phyloP scores from a whole-genome alignment of 2,329 filamentous ascomycete genomes.

The Boeremia exigua region DNA sequence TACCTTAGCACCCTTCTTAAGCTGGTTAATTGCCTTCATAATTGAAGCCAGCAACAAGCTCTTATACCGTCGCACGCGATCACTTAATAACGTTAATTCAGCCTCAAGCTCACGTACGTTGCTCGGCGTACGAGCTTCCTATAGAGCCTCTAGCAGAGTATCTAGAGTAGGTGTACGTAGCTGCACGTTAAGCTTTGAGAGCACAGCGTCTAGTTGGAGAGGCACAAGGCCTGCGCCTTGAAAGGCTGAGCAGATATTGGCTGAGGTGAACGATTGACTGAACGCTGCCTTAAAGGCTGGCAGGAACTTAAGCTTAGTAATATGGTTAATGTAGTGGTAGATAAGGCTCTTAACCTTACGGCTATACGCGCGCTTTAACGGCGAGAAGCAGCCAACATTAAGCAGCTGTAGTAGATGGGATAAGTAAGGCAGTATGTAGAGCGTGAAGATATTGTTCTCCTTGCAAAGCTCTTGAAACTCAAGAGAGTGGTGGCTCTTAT shows the following conservation, averaged over 20 bases:
- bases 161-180: too few species aligned
- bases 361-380: slow-evolving; percentile 42
- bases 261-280: slow-evolving; percentile 27
- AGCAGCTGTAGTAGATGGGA: slow-evolving; percentile 50
- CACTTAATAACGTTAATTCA: slow-evolving; percentile 10
- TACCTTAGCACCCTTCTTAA: too few species aligned
- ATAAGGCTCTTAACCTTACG: slow-evolving; percentile 31
- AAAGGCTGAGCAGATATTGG: slow-evolving; percentile 37
- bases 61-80: slow-evolving; percentile 5
- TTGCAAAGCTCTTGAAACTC: slow-evolving; percentile 36
- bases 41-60: not conserved
- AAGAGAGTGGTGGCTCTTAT: slow-evolving; percentile 38
- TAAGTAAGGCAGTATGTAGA: slow-evolving; percentile 22
- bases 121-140: not conserved
- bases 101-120: slow-evolving; percentile 15
- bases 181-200: too few species aligned
- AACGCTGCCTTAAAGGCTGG: slow-evolving; percentile 30
- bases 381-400: slow-evolving; percentile 47
- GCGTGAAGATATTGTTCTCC: slow-evolving; percentile 45
- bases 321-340: too few species aligned
- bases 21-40: too few species aligned
- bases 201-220: not conserved
- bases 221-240: slow-evolving; percentile 37
- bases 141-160: not conserved
- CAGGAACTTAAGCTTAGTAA: slow-evolving; percentile 5